Conservation (phyloP, 1,284 basidiomycete species). For the Cystobasidium sp. region DNA sequence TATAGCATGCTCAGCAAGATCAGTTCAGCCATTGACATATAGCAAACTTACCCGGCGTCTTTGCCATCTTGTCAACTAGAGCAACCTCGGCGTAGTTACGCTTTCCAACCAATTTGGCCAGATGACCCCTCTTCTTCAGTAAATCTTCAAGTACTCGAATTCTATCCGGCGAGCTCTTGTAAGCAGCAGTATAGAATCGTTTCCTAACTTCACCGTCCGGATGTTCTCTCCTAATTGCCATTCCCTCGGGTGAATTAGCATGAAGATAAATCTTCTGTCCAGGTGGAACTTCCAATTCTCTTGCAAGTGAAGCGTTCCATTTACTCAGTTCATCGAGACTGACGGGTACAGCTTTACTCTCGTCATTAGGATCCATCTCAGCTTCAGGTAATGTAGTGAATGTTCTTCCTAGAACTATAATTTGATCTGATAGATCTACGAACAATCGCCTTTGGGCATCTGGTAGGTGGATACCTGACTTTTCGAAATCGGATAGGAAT, state of each 20-base stretch:
- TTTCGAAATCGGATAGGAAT: constrained; percentile 96
- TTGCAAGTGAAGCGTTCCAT: constrained; percentile 36
- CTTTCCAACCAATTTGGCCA: constrained; percentile 79
- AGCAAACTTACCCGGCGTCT: constrained; percentile 69
- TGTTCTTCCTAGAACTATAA: constrained; percentile 82
- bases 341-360: constrained; percentile 11
- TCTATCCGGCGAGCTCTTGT: constrained; percentile 60
- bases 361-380: constrained; percentile 5
- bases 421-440: constrained; percentile 87
- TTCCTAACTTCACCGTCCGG: constrained; percentile 41
- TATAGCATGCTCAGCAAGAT: neutral
- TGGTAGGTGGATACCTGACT: constrained; percentile 90
- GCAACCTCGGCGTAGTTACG: constrained; percentile 81
- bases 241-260: constrained; percentile 42
- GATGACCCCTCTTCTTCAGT: constrained; percentile 72
- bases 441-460: constrained; percentile 76
- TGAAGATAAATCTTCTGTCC: constrained; percentile 44
- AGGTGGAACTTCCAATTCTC: constrained; percentile 43
- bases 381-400: constrained; percentile 66
- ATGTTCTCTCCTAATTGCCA: constrained; percentile 43
- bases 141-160: constrained; percentile 75
- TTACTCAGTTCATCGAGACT: constrained; percentile 19
- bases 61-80: constrained; percentile 91
- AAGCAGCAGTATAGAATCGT: constrained; percentile 38
- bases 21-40: neutral